Conservation (phyloP, 1,284 basidiomycete genomes). For the Rhodotorula sp. region DNA sequence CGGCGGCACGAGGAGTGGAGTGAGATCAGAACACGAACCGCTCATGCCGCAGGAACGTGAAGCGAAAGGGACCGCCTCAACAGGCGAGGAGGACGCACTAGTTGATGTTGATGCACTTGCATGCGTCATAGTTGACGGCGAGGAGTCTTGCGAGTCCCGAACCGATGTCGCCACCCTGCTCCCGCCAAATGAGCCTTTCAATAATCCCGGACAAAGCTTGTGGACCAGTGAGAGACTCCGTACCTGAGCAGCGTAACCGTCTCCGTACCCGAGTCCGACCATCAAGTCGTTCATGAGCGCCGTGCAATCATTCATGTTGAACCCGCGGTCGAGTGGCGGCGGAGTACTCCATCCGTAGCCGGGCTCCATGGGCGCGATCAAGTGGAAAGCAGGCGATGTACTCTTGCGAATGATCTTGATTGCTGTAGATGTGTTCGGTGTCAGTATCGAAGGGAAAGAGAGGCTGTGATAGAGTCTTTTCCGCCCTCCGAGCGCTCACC, state of each 20-base stretch:
- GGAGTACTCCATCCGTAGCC: slow-evolving; percentile 43
- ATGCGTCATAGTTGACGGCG: slow-evolving; percentile 16
- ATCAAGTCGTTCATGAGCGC: slow-evolving; percentile 47
- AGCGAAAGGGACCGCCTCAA: too few relatives aligned
- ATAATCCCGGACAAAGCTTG: too few relatives aligned
- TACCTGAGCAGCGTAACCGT: slow-evolving; percentile 47
- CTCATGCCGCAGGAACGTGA: background rate
- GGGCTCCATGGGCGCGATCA: slow-evolving; percentile 47
- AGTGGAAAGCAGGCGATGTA: slow-evolving; percentile 45
- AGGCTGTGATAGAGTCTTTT: too few relatives aligned
- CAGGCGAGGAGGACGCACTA: slow-evolving; percentile 18
- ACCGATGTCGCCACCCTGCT: slow-evolving; percentile 38
- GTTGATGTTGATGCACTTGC: slow-evolving; percentile 36
- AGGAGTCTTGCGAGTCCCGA: slow-evolving; percentile 28
- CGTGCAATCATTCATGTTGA: slow-evolving; percentile 45
- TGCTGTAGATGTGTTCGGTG: background rate
- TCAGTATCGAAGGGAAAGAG: background rate
- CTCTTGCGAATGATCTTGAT: slow-evolving; percentile 43
- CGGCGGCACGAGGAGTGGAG: background rate
- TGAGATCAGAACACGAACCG: background rate
- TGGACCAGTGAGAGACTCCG: background rate
- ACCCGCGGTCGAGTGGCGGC: slow-evolving; percentile 45
- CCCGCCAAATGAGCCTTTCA: too few relatives aligned
- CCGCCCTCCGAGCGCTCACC: background rate
- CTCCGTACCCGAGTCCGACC: slow-evolving; percentile 48